A percentile compares a stretch with the other conserved stretches of the same genome.
Conservation (phyloP, 331 rosid genomes). For the Cydonia oblonga region DNA sequence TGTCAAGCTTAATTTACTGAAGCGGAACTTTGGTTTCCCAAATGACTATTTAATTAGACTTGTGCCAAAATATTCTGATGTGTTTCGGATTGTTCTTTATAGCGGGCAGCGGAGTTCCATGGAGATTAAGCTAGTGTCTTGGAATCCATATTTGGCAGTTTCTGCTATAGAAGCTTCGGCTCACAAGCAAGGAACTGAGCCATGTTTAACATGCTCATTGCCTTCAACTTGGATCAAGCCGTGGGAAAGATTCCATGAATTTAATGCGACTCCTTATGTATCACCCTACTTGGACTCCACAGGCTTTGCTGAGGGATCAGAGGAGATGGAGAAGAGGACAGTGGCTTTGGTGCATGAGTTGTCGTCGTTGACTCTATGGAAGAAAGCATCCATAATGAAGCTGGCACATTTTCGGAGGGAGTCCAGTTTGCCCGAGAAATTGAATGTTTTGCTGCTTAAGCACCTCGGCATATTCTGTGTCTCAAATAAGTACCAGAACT, state of each 20-base stretch:
- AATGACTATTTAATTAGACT: constrained; percentile 63
- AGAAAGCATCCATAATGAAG: constrained; percentile 63
- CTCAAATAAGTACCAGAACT: constrained; percentile 68
- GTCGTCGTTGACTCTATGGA: constrained; percentile 72
- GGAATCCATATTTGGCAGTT: constrained; percentile 61
- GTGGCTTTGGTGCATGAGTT: constrained; percentile 73
- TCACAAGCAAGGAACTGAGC: constrained; percentile 21
- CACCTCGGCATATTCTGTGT: constrained; percentile 74
- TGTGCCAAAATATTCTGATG: constrained; percentile 35
- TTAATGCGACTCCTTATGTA: constrained; percentile 49
- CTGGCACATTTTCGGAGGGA: constrained; percentile 69
- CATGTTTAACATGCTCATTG: constrained; percentile 43
- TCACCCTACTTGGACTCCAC: constrained; percentile 47
- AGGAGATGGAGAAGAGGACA: constrained; percentile 73
- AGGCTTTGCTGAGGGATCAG: constrained; percentile 41
- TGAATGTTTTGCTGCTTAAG: constrained; percentile 62
- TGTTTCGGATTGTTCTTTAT: constrained; percentile 54
- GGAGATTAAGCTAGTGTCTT: constrained; percentile 58
- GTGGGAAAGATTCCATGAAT: constrained; percentile 54
- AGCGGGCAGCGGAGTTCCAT: constrained; percentile 54
- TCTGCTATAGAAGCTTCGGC: constrained; percentile 45
- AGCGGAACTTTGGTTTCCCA: constrained; percentile 60
- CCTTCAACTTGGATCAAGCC: constrained; percentile 73
- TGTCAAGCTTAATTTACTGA: constrained; percentile 52
- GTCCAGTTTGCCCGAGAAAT: constrained; percentile 50